phyloP scores from a whole-genome alignment of 495 filamentous ascomycete species.

The Penicillium egyptiacum region DNA sequence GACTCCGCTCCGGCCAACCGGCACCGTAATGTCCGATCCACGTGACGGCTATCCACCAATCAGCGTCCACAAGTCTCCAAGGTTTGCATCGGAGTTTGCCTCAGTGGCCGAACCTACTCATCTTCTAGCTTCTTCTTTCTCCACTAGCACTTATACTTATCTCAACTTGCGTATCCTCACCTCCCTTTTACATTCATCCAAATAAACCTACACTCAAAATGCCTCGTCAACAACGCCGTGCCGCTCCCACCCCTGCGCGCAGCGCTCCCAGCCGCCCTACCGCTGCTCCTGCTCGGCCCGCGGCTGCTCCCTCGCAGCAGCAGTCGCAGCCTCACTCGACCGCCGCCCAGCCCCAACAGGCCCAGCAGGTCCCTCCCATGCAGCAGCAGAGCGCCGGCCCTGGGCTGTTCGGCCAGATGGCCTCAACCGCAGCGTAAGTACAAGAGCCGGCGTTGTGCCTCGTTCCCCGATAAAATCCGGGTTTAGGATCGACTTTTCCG shows the following conservation, averaged over 20 bases:
- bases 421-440: slow-evolving; percentile 78
- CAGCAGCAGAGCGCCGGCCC: slow-evolving; percentile 60
- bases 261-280: slow-evolving; percentile 68
- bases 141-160: slow-evolving; percentile 14
- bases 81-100: slow-evolving; percentile 32
- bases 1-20: slow-evolving; percentile 4
- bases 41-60: slow-evolving; percentile 26
- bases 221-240: slow-evolving; percentile 76
- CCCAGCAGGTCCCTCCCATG: slow-evolving; percentile 46
- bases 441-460: background rate
- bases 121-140: slow-evolving; percentile 34
- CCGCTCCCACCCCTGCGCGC: slow-evolving; percentile 51
- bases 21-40: slow-evolving; percentile 11
- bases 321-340: slow-evolving; percentile 60
- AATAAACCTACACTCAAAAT: slow-evolving; percentile 48
- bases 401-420: slow-evolving; percentile 83
- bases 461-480: slow-evolving; percentile 17
- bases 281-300: slow-evolving; percentile 58
- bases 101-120: slow-evolving; percentile 21
- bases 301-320: slow-evolving; percentile 51
- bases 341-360: slow-evolving; percentile 56
- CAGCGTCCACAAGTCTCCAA: slow-evolving; percentile 12
- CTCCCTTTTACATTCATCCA: slow-evolving; percentile 7
- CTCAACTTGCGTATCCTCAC: slow-evolving; percentile 14
- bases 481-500: slow-evolving; percentile 3